Conservation (phyloP, 331 rosid species). For the Quercus tomentella region DNA sequence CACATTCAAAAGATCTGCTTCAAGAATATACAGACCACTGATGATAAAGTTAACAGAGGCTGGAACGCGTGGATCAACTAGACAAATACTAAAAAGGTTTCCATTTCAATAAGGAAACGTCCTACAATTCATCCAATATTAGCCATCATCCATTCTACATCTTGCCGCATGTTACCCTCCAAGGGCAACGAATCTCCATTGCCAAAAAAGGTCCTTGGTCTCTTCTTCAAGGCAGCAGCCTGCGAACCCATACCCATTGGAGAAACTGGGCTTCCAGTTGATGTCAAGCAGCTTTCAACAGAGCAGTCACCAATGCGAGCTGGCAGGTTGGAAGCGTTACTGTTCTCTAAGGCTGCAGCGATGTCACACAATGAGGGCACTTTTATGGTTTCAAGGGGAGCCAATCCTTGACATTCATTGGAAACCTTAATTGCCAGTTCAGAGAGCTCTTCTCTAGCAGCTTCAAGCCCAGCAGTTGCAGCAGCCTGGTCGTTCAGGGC, state of each 20-base stretch:
- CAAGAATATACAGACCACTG: constrained; percentile 32
- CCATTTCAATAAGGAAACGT: neutral
- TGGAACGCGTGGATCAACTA: constrained; percentile 11
- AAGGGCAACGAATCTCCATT: constrained; percentile 41
- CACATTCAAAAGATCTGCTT: constrained; percentile 23
- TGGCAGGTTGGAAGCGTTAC: constrained; percentile 13
- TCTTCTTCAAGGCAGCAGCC: constrained; percentile 38
- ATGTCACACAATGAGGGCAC: constrained; percentile 33
- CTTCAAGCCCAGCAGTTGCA: constrained; percentile 37
- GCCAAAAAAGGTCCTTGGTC: constrained; percentile 38
- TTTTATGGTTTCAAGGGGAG: constrained; percentile 27
- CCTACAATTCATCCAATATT: constrained; percentile 36
- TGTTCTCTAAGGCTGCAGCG: constrained; percentile 33
- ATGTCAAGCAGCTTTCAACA: constrained; percentile 39
- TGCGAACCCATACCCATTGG: constrained; percentile 31
- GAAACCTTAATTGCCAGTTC: constrained; percentile 44
- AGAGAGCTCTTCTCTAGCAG: constrained; percentile 51
- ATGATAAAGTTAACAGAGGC: constrained; percentile 1
- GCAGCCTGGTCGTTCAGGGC: constrained; percentile 42
- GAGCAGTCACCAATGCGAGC: constrained; percentile 42
- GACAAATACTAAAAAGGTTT: constrained; percentile 2
- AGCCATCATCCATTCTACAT: constrained; percentile 52
- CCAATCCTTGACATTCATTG: constrained; percentile 30
- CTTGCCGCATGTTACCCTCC: constrained; percentile 38
- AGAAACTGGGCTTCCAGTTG: constrained; percentile 41